Evolutionary conservation across 78 protist genomes (phyloP).

Genomic region (Dictyostelium capitatum): DNA sequence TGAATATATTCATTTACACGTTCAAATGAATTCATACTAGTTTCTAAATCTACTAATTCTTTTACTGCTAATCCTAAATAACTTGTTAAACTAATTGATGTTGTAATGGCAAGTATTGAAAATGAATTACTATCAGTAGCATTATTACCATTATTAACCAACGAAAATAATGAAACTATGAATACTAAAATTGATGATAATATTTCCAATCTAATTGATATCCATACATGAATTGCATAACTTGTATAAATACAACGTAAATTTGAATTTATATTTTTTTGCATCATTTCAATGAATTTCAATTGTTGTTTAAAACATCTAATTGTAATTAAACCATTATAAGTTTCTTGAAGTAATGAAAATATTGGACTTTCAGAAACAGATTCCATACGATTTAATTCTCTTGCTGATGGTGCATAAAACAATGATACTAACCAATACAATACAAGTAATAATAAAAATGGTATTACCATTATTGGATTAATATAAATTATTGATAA

Average conservation of each 20-base stretch:
- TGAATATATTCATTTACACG: constrained; percentile 16
- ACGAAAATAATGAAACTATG: constrained; percentile 56
- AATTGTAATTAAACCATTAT: constrained; percentile 93
- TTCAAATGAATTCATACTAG: constrained; percentile 83
- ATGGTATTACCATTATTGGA: constrained; percentile 44
- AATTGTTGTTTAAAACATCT: constrained; percentile 83
- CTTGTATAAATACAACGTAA: constrained; percentile 36
- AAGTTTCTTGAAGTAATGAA: constrained; percentile 86
- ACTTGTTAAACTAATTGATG: constrained; percentile 64
- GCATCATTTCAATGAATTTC: constrained; percentile 17
- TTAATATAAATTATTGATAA: constrained; percentile 7
- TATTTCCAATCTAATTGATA: constrained; percentile 85
- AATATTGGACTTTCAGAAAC: constrained; percentile 90
- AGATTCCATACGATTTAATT: constrained; percentile 89
- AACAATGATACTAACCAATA: constrained; percentile 81
- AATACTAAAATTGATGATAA: constrained; percentile 52
- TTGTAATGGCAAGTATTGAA: constrained; percentile 78
- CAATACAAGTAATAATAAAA: neutral
- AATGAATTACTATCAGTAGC: constrained; percentile 23
- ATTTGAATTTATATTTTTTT: constrained; percentile 11
- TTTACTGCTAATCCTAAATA: constrained; percentile 18
- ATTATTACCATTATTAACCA: constrained; percentile 6
- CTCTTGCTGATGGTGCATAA: constrained; percentile 86
- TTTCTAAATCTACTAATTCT: constrained; percentile 79
- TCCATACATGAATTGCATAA: constrained; percentile 83